Conservation (phyloP, 202 grass and related monocot genomes). For the Digitaria exilis region DNA sequence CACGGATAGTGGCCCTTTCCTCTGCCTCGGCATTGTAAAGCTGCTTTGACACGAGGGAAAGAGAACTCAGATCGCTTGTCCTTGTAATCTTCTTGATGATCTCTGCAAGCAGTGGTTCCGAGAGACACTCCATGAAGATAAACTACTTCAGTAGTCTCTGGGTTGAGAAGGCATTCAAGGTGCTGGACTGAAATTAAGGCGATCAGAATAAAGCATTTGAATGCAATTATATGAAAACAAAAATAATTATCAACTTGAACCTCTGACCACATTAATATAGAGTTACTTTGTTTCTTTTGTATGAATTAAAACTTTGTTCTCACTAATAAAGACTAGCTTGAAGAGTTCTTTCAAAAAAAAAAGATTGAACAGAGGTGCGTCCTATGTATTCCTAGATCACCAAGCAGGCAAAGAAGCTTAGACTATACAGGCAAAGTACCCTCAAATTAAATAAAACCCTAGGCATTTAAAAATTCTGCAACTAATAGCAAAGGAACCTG, state of each 20-base stretch:
- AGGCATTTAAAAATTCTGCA: not conserved
- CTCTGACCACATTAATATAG: not conserved
- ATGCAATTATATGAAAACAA: not conserved
- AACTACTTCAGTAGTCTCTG: not conserved
- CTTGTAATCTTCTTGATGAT: constrained; percentile 55
- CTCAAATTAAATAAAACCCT: not conserved
- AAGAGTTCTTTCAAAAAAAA: no score
- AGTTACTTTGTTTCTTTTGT: not conserved
- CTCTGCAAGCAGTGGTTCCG: constrained; percentile 54
- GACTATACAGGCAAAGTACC: not conserved
- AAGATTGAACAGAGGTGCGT: not conserved
- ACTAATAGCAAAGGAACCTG: not conserved
- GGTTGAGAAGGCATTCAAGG: not conserved
- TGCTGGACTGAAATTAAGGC: not conserved
- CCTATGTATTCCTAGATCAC: not conserved
- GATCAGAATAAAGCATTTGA: not conserved
- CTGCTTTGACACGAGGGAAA: constrained; percentile 60
- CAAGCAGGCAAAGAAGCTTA: not conserved
- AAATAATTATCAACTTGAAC: not conserved
- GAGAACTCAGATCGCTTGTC: constrained; percentile 58
- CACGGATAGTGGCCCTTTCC: constrained; percentile 40
- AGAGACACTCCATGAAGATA: constrained; percentile 57
- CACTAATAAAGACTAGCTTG: not conserved
- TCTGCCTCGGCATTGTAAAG: constrained; percentile 47
- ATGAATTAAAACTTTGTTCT: not conserved